Conservation (phyloP, 345 rosid species). For the Excoecaria cochinchinensis region DNA sequence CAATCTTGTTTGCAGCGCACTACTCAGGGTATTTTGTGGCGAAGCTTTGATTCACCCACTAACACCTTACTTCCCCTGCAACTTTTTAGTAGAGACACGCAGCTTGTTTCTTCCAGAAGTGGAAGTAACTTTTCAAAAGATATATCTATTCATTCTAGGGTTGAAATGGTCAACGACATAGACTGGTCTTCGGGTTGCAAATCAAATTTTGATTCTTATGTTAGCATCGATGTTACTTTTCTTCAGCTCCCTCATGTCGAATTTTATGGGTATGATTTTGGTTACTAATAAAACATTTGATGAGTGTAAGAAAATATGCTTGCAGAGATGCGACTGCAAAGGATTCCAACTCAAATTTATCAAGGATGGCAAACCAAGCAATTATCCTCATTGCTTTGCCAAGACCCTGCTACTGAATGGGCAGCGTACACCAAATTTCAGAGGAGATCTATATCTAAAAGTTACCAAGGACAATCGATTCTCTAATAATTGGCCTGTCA, state of each 20-base stretch:
- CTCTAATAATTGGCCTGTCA: not conserved
- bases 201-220: slow-evolving; percentile 25
- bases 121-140: slow-evolving; percentile 26
- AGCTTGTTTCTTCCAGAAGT: slow-evolving; percentile 35
- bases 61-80: slow-evolving; percentile 50
- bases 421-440: not conserved
- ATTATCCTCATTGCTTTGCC: slow-evolving; percentile 9
- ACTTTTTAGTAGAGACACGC: slow-evolving; percentile 17
- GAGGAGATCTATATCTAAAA: slow-evolving; percentile 7
- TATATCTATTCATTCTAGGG: slow-evolving; percentile 40
- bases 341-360: not conserved
- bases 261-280: slow-evolving; percentile 17
- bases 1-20: slow-evolving; percentile 19
- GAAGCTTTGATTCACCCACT: slow-evolving; percentile 38
- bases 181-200: slow-evolving; percentile 42
- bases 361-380: not conserved
- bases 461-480: not conserved
- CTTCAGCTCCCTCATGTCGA: slow-evolving; percentile 12
- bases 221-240: slow-evolving; percentile 8
- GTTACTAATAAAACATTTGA: slow-evolving; percentile 6
- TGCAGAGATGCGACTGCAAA: slow-evolving; percentile 9
- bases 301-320: slow-evolving; percentile 7
- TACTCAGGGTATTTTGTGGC: slow-evolving; percentile 22
- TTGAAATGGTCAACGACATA: slow-evolving; percentile 4
- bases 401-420: slow-evolving; percentile 10